These are phyloP conservation scores for Candida michaelii DNA, from an alignment of 805 yeast species.

Conservation along the genomic window DNA sequence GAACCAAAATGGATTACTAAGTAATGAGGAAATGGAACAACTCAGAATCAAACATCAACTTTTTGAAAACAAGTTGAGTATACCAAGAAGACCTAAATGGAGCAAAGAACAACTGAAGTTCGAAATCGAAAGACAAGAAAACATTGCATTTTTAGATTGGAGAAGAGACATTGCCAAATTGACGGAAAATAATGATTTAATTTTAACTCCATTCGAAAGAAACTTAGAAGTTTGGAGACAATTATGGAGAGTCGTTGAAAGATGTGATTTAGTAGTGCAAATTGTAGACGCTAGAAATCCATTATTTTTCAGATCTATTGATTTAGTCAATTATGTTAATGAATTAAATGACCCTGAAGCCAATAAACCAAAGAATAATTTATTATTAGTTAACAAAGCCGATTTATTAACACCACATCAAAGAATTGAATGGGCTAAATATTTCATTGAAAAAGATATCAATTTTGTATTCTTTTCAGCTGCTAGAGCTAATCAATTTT, in stretches of 20 bases:
- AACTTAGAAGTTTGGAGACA: constrained; percentile 98
- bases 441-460: constrained; percentile 67
- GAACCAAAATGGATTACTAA: constrained; percentile 49
- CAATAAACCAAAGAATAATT: constrained; percentile 59
- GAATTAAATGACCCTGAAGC: constrained; percentile 60
- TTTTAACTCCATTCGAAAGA: constrained; percentile 95
- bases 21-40: constrained; percentile 63
- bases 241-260: constrained; percentile 95
- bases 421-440: constrained; percentile 83
- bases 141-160: constrained; percentile 91
- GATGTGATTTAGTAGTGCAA: constrained; percentile 91
- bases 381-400: constrained; percentile 88
- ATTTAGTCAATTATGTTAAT: constrained; percentile 78
- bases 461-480: constrained; percentile 93
- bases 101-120: constrained; percentile 62
- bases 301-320: constrained; percentile 81
- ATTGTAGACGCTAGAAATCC: constrained; percentile 98
- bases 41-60: constrained; percentile 62
- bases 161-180: constrained; percentile 83
- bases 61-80: constrained; percentile 69
- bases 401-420: constrained; percentile 79
- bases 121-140: constrained; percentile 83
- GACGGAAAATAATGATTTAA: constrained; percentile 80
- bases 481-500: constrained; percentile 70
- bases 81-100: constrained; percentile 95